Evolutionary conservation across 83 land plant genomes (phyloP).

Genomic region (Diphasiastrum complanatum): DNA sequence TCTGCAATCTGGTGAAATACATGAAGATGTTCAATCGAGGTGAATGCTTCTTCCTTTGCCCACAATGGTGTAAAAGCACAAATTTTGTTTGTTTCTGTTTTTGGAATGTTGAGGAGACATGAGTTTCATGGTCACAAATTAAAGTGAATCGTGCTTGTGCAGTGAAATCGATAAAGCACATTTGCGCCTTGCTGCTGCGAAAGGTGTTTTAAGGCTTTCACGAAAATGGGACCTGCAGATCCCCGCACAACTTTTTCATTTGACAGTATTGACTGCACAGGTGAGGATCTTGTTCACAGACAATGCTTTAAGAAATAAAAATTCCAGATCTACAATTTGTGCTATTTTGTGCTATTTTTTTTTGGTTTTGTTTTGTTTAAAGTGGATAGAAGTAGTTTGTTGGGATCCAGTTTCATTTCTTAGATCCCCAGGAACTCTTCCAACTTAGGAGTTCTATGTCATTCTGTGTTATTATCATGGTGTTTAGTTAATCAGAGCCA

Average conservation of each 20-base stretch:
- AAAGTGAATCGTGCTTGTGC: conserved; percentile 10
- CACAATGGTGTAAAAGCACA: background rate
- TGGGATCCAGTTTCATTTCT: too few relatives aligned
- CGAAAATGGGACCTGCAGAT: conserved; percentile 59
- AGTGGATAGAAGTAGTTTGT: too few relatives aligned
- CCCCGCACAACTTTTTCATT: conserved; percentile 46
- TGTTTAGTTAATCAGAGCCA: too few relatives aligned
- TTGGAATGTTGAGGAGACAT: background rate
- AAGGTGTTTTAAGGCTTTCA: conserved; percentile 57
- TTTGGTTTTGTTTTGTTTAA: background rate
- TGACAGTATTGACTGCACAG: conserved; percentile 54
- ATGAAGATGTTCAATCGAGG: conserved; percentile 56
- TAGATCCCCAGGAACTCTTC: too few relatives aligned
- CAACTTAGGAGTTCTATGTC: too few relatives aligned
- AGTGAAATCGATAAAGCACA: conserved; percentile 69
- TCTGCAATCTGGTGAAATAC: conserved; percentile 50
- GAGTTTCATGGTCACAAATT: background rate
- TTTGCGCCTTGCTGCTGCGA: conserved; percentile 67
- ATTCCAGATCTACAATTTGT: too few relatives aligned
- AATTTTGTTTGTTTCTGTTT: background rate
- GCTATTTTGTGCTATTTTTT: background rate
- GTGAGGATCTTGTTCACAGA: conserved; percentile 18
- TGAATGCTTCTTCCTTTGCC: conserved; percentile 3
- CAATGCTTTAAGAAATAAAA: background rate
- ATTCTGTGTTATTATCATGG: too few relatives aligned